These are phyloP conservation scores for Posidonia australis DNA, from an alignment of 106 monocot species.

Conservation along the genomic window DNA sequence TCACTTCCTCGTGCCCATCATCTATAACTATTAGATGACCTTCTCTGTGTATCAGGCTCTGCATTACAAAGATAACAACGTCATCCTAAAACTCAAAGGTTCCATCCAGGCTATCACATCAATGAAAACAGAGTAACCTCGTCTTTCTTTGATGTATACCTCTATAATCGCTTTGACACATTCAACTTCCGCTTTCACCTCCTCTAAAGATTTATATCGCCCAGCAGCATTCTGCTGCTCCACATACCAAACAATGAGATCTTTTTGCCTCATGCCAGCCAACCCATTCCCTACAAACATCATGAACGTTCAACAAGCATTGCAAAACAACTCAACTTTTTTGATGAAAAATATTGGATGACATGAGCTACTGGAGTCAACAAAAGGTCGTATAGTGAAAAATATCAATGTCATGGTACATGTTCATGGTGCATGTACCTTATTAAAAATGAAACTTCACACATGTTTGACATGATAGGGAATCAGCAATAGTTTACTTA, in stretches of 20 bases:
- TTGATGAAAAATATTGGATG: no score
- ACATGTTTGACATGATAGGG: no score
- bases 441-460: no score
- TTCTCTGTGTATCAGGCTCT: constrained; percentile 92
- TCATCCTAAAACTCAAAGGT: background rate
- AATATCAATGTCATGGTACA: no score
- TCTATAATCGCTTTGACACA: constrained; percentile 92
- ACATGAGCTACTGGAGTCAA: no score
- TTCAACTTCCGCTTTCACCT: constrained; percentile 71
- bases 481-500: no score
- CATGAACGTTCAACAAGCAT: background rate
- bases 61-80: constrained; percentile 14
- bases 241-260: constrained; percentile 84
- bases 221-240: constrained; percentile 64
- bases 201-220: constrained; percentile 53
- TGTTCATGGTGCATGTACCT: no score
- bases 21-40: constrained; percentile 95
- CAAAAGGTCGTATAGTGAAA: no score
- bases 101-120: no score
- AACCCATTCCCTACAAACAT: constrained; percentile 62
- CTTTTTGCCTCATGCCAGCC: constrained; percentile 91
- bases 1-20: constrained; percentile 44
- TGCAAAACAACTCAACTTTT: no score
- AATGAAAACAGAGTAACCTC: background rate
- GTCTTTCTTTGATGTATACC: constrained; percentile 25